Base-by-base conservation (phyloP, 228 moss, liverwort and hornwort species). In the Sphagnum fallax region DNA sequence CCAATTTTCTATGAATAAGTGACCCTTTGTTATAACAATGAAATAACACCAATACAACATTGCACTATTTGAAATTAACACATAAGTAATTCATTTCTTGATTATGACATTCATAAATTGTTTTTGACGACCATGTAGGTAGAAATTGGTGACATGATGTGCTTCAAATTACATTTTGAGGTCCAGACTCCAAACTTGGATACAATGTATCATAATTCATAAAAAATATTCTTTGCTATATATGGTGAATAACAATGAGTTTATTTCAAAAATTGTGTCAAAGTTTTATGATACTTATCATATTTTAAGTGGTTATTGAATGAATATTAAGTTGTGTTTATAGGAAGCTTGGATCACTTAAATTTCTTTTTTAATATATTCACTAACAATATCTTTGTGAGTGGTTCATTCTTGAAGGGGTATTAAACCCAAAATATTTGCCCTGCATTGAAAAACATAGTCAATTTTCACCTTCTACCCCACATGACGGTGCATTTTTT, bases 391-490 rank as follows among this genome's bases (percentile, higher is more conserved):
- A 10, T 62, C 4, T 62, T 10, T 62, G 16, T 16, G 16, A 10
- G 14, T n/a, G 62, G 62, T 62, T 62, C 62, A 62, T 32, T 62
- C 4, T 16, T 62, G 62, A 62, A 62, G 62, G 65, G 65, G 47
- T 47, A 0, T 18, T 5, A 14, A 65, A 65, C 47, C 65, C 65
- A 47, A 65, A 65, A 4, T 48, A 65, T 50, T 48, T 65, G 8
- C 65, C 65, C 1, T 51, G 5, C 49, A 48, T 65, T 12, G 48
- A 14, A 48, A 65, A 14, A 48, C 47, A 65, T 8, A 18, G 51
- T 65, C 49, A 65, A 48, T 65, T 65, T 49, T 47, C 51, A 48
- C 51, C 65, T 8, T 65, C 65, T 6, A 48, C 48, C 14, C 5
- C 18, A 18, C 18, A 65, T 11, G 9, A 48, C 0, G 65, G 65